phyloP scores from a whole-genome alignment of 2,329 filamentous ascomycete species.

The Calonectria honghensis region DNA sequence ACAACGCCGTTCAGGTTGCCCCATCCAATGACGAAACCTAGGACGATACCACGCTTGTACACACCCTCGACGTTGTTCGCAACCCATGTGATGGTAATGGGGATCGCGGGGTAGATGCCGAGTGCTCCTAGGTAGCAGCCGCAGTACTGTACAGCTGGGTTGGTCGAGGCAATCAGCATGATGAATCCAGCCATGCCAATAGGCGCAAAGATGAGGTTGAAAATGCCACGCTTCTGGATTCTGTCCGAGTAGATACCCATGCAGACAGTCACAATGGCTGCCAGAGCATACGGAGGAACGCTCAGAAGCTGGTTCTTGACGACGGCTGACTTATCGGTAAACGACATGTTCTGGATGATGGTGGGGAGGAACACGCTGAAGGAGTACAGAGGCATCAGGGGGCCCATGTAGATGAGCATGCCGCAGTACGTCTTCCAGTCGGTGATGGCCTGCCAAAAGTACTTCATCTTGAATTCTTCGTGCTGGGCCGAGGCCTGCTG shows the following conservation, averaged over 20 bases:
- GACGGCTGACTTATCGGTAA: slow-evolving; percentile 58
- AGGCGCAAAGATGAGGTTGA: slow-evolving; percentile 83
- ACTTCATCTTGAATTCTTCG: slow-evolving; percentile 83
- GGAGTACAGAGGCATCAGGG: slow-evolving; percentile 82
- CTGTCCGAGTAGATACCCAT: slow-evolving; percentile 84
- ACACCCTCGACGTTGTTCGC: slow-evolving; percentile 93
- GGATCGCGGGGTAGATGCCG: slow-evolving; percentile 91
- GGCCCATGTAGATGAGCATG: slow-evolving; percentile 87
- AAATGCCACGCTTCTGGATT: slow-evolving; percentile 82
- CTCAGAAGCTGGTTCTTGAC: slow-evolving; percentile 67
- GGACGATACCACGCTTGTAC: slow-evolving; percentile 91
- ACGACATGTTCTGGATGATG: slow-evolving; percentile 78
- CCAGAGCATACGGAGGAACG: slow-evolving; percentile 65
- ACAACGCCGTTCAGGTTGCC: slow-evolving; percentile 94
- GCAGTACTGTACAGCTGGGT: slow-evolving; percentile 84
- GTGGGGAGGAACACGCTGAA: slow-evolving; percentile 87
- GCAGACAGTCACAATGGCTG: slow-evolving; percentile 61
- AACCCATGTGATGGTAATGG: slow-evolving; percentile 92
- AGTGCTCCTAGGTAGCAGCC: slow-evolving; percentile 89
- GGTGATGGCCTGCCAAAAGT: slow-evolving; percentile 82
- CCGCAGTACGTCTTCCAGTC: slow-evolving; percentile 91
- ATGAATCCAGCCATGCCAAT: slow-evolving; percentile 85
- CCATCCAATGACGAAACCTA: slow-evolving; percentile 94
- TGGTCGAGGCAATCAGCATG: slow-evolving; percentile 82
- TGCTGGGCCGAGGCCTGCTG: slow-evolving; percentile 84